phyloP scores from a whole-genome alignment of 805 yeast genomes.

The Teunomyces panamensis region DNA sequence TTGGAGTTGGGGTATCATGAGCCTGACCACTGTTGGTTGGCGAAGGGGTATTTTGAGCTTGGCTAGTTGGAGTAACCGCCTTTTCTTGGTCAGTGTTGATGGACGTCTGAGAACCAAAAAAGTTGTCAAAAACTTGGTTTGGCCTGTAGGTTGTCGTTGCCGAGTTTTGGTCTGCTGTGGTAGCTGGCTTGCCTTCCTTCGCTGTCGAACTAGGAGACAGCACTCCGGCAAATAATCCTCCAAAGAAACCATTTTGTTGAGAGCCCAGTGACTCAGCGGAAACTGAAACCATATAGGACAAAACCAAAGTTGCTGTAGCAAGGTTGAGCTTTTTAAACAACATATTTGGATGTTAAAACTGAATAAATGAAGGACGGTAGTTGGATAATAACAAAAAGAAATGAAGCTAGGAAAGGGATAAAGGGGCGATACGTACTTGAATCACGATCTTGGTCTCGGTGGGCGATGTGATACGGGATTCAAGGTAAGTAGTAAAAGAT shows the following conservation, averaged over 20 bases:
- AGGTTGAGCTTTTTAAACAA: slow-evolving; percentile 8
- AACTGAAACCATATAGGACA: slow-evolving; percentile 2
- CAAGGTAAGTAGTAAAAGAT: neutral
- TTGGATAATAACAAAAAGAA: slow-evolving; percentile 11
- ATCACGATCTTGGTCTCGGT: slow-evolving; percentile 1
- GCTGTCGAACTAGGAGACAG: neutral
- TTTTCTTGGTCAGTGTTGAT: neutral
- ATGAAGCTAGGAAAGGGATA: neutral
- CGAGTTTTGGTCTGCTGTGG: neutral
- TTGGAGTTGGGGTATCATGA: neutral
- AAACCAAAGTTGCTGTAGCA: slow-evolving; percentile 6
- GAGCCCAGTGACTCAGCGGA: neutral
- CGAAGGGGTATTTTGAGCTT: neutral
- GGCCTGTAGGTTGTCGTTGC: neutral
- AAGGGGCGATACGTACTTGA: neutral
- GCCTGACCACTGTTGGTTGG: neutral
- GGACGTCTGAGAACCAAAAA: neutral
- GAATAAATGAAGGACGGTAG: slow-evolving; percentile 23
- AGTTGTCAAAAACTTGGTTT: neutral
- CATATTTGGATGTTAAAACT: slow-evolving; percentile 4
- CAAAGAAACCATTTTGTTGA: neutral
- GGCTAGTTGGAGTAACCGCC: neutral
- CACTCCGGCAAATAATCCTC: neutral
- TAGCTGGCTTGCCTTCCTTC: neutral
- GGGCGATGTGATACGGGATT: neutral